Evolutionary conservation across 192 early-diverging fungal species (phyloP).

Genomic region (Rhizophagus clarus): DNA sequence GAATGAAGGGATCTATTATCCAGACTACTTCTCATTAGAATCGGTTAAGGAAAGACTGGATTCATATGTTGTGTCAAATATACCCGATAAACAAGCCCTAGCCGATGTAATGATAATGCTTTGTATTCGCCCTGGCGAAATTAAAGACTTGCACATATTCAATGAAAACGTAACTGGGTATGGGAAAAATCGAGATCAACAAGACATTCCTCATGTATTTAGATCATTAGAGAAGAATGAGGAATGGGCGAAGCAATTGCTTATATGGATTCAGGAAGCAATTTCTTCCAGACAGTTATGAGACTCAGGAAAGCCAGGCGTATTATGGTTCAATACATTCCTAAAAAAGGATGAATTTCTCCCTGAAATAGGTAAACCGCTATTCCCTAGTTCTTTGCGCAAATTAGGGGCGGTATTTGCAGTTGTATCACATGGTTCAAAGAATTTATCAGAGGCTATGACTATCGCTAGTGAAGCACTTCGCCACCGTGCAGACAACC

Average conservation of each 20-base stretch:
- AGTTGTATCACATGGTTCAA: slow-evolving; percentile 2
- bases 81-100: slow-evolving; percentile 6
- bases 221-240: slow-evolving; percentile 10
- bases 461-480: slow-evolving; percentile 11
- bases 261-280: slow-evolving; percentile 14
- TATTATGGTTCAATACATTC: slow-evolving; percentile 13
- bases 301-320: not conserved
- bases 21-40: slow-evolving; percentile 6
- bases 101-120: slow-evolving; percentile 28
- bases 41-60: too few species aligned
- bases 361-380: not conserved
- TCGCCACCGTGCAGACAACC: not conserved
- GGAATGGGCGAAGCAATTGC: not conserved
- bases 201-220: not conserved
- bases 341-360: slow-evolving; percentile 12
- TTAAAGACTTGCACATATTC: slow-evolving; percentile 20
- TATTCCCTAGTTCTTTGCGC: not conserved
- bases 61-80: slow-evolving; percentile 8
- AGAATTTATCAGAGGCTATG: slow-evolving; percentile 17
- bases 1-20: slow-evolving; percentile 6
- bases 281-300: slow-evolving; percentile 1
- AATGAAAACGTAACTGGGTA: slow-evolving; percentile 7
- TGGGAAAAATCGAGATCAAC: not conserved
- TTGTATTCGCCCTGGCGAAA: slow-evolving; percentile 13
- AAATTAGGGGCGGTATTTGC: slow-evolving; percentile 24